Evolutionary conservation across 2,329 filamentous ascomycete genomes (phyloP), one percentile per base, ranked within the genome.

Genomic region (Aspergillus carbonarius): DNA sequence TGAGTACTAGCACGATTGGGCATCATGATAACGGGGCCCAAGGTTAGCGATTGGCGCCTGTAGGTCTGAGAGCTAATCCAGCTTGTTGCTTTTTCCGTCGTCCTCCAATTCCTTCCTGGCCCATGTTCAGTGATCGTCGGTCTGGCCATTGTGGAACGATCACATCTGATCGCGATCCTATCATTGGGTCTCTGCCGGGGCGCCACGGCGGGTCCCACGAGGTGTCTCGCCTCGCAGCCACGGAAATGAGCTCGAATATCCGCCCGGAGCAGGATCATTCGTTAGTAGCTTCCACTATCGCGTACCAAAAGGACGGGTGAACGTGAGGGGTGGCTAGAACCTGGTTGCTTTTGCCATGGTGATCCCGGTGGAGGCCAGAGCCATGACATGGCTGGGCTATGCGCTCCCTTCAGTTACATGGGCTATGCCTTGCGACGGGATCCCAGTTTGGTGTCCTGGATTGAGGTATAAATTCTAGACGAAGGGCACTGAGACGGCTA

Each of bases 221-320:
- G 44, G 44, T 48, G 44, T 48, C 25, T 48, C 44, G 44, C 44
- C 44, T 48, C 44, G 44, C 44, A 48, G n/a, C 44, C 44, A 30
- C 44, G 44, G 44, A 25, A 48, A 10, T 48, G 44, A 13, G 44
- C 44, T 30, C 42, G 23, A 27, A 47, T 20, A 47, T 47, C 42
- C 42, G 42, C 25, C 44, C 44, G 44, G 23, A 48, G 44, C 44
- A 48, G n/a, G 44, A 48, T 48, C 23, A 15, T 7, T 48, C 44
- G 7, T 17, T 48, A 48, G 44, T 48, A 30, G 44, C 44, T 30
- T 48, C 30, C 25, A 48, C 44, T 27, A 48, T 48, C 27, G 27
- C 27, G 44, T 48, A 27, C 44, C 44, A 48, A 48, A 48, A 48
- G 44, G 44, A 48, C n/a, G 44, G 44, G 44, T 32, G 44, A 48